Evolutionary conservation across 2,329 filamentous ascomycete genomes (phyloP).

Genomic region (Nemania serpens): DNA sequence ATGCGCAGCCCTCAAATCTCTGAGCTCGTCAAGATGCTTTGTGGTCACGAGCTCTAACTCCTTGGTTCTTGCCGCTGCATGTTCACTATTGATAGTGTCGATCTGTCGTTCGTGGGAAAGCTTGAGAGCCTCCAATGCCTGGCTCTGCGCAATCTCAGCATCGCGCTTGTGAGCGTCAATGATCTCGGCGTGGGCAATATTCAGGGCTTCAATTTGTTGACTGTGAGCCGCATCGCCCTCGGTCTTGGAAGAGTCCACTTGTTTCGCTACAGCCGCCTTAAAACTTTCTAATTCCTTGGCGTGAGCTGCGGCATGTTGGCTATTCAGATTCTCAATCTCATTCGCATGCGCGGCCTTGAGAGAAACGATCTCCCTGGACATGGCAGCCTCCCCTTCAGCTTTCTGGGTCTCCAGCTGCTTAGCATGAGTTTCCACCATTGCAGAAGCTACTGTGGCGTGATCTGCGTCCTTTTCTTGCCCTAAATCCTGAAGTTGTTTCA

Average conservation of each 20-base stretch:
- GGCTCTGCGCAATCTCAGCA: conserved; percentile 33
- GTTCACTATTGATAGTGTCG: conserved; percentile 36
- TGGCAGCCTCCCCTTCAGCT: conserved; percentile 33
- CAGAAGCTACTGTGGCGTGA: conserved; percentile 35
- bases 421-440: conserved; percentile 35
- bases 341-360: conserved; percentile 38
- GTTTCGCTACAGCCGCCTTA: conserved; percentile 40
- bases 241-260: conserved; percentile 40
- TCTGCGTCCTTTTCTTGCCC: conserved; percentile 30
- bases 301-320: conserved; percentile 38
- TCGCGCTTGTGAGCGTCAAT: conserved; percentile 42
- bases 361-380: conserved; percentile 37
- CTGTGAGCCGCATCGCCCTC: conserved; percentile 39
- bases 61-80: conserved; percentile 31
- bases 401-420: conserved; percentile 37
- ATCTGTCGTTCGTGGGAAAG: conserved; percentile 38
- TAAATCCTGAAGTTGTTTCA: conserved; percentile 32
- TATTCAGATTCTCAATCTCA: conserved; percentile 38
- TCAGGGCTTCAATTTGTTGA: conserved; percentile 39
- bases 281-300: conserved; percentile 41
- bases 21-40: conserved; percentile 34
- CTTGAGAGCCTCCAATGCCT: conserved; percentile 38
- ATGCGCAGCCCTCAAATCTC: conserved; percentile 31
- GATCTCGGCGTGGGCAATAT: conserved; percentile 40
- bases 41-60: conserved; percentile 34